Evolutionary conservation across 148 eudicot genomes (phyloP).

Genomic region (Diospyros lotus): DNA sequence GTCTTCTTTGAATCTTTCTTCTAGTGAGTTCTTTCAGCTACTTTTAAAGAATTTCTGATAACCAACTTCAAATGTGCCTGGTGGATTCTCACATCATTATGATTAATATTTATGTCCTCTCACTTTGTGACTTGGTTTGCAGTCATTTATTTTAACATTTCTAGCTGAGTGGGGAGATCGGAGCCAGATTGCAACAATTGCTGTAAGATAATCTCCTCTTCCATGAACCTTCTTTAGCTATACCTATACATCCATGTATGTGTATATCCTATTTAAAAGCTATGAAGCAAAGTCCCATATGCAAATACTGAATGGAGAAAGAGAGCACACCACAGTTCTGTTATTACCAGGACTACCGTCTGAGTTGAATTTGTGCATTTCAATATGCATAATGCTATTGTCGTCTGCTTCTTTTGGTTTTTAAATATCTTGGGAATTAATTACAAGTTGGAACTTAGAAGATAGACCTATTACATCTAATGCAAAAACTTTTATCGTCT

Average conservation of each 20-base stretch:
- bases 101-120: neutral
- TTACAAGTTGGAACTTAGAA: neutral
- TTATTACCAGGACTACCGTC: neutral
- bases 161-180: slow-evolving; percentile 99
- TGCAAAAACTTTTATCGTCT: neutral
- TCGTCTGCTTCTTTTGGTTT: neutral
- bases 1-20: neutral
- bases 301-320: neutral
- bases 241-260: neutral
- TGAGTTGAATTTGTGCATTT: neutral
- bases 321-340: no score
- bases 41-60: neutral
- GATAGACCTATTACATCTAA: neutral
- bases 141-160: slow-evolving; percentile 95
- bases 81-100: neutral
- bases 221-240: neutral
- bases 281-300: neutral
- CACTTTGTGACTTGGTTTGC: slow-evolving; percentile 28
- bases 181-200: slow-evolving; percentile 98
- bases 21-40: neutral
- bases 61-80: no score
- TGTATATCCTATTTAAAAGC: neutral
- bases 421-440: neutral
- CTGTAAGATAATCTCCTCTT: slow-evolving; percentile 53
- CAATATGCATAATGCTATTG: neutral